Evolutionary conservation across 106 monocot genomes (phyloP).

Genomic region (Ottelia alismoides): DNA sequence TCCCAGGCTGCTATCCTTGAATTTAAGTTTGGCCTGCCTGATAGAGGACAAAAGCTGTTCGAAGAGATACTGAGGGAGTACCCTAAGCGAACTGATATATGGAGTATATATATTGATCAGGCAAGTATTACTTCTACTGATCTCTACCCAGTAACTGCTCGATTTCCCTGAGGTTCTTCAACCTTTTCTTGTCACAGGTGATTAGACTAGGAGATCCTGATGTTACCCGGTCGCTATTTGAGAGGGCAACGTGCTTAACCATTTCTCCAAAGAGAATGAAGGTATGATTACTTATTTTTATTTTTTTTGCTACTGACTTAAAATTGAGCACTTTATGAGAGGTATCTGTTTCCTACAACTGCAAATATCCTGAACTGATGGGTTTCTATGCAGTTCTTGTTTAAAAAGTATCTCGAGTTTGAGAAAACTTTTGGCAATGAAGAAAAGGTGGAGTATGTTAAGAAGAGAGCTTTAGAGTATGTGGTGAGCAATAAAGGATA

Average conservation of each 20-base stretch:
- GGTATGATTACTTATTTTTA: slow-evolving; percentile 23
- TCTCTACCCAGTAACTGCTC: not conserved
- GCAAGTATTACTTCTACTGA: slow-evolving; percentile 20
- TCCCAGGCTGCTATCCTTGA: slow-evolving; percentile 75
- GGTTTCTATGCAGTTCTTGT: slow-evolving; percentile 33
- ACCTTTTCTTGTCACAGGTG: slow-evolving; percentile 34
- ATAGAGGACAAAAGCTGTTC: slow-evolving; percentile 64
- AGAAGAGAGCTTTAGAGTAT: slow-evolving; percentile 44
- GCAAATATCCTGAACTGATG: not conserved
- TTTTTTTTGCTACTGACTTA: not conserved
- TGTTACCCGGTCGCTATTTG: slow-evolving; percentile 64
- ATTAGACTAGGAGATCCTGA: slow-evolving; percentile 69
- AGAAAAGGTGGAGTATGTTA: slow-evolving; percentile 46
- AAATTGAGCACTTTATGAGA: not conserved
- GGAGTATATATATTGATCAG: slow-evolving; percentile 96
- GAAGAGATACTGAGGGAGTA: slow-evolving; percentile 68
- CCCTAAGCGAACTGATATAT: slow-evolving; percentile 88
- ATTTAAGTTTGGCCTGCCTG: slow-evolving; percentile 60
- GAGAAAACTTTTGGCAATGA: slow-evolving; percentile 36
- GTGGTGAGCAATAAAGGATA: slow-evolving; percentile 21
- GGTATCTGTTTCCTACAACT: not conserved
- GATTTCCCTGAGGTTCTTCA: not conserved
- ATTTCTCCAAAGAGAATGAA: slow-evolving; percentile 88
- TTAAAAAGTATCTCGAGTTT: slow-evolving; percentile 58
- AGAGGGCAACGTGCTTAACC: slow-evolving; percentile 72